Conservation (phyloP, 495 filamentous ascomycete species). For the Talaromyces adpressus region DNA sequence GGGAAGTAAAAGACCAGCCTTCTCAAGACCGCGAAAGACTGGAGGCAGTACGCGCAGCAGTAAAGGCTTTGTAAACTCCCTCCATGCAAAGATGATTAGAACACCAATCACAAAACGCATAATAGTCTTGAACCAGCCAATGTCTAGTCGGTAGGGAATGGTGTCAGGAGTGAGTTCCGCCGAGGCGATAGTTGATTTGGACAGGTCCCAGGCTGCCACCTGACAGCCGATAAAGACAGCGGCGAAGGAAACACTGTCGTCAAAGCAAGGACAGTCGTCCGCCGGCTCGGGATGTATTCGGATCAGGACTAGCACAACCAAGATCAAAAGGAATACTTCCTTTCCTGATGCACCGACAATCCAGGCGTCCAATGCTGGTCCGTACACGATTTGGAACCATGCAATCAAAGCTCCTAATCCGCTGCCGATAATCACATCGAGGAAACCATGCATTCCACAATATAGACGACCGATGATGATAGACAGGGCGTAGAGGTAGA, state of each 20-base stretch:
- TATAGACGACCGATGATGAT: constrained; percentile 88
- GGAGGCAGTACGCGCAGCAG: constrained; percentile 73
- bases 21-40: constrained; percentile 79
- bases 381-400: constrained; percentile 64
- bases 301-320: constrained; percentile 66
- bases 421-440: constrained; percentile 78
- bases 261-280: constrained; percentile 95
- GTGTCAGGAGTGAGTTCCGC: constrained; percentile 51
- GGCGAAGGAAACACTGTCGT: constrained; percentile 90
- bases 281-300: constrained; percentile 92
- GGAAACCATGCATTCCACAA: constrained; percentile 97
- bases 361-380: constrained; percentile 58
- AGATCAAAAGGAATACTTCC: constrained; percentile 50
- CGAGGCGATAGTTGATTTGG: constrained; percentile 46
- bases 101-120: constrained; percentile 73
- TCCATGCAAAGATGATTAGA: constrained; percentile 77
- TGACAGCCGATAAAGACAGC: constrained; percentile 80
- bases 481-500: constrained; percentile 80
- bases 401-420: constrained; percentile 63
- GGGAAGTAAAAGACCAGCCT: constrained; percentile 67
- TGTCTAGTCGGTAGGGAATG: constrained; percentile 55
- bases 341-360: constrained; percentile 41
- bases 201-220: constrained; percentile 74
- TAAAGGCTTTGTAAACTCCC: constrained; percentile 77
- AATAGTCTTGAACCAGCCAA: constrained; percentile 54